Base-by-base conservation (phyloP, 2,329 filamentous ascomycete genomes). In the Pestalotiopsis sp. region DNA sequence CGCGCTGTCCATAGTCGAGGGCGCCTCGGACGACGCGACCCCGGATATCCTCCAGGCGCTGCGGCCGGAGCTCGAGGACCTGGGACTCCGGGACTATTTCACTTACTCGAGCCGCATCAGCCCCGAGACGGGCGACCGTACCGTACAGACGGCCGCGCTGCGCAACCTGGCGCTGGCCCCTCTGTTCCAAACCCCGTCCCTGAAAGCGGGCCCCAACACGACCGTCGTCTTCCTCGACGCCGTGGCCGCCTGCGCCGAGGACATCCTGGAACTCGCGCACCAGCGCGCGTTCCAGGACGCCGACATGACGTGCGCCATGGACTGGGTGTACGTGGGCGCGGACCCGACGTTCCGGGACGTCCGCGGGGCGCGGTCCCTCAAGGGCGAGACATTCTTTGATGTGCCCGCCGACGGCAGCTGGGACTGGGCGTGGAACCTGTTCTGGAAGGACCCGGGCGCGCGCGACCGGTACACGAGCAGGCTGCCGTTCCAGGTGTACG, bases 251-350 rank as follows among this genome's bases (percentile, higher is more conserved):
- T 89, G 87, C 69, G 57, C 80, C 7, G 86, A 89, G 52, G 87
- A 90, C 70, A 82, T 90, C 17, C 79, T 91, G 3, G 88, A 90
- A 75, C 78, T 90, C 1, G 72, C 84, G 1, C 80, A 86, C 71
- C 87, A 90, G 75, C 83, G 80, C 31, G 72, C 69, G 5, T 71
- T 71, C 3, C 84, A 86, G 49, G 76, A 74, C 2, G 87, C 87
- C 7, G 84, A 87, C 73, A 88, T 89, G 84, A 84, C 83, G 0
- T 91, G 87, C 72, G 86, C 80, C 5, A 85, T 90, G 82, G 88
- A 90, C 75, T 90, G 87, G 87, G 83, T 80, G 0, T 84, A 83
- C 57, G 76, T 79, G 3, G 82, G 80, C 0, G 66, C 66, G 0
- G 77, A 84, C 2, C 83, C 84, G 0, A 85, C 82, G 0, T 90